phyloP scores from a whole-genome alignment of 306 rosid species.

The Cicer chorassanicum region DNA sequence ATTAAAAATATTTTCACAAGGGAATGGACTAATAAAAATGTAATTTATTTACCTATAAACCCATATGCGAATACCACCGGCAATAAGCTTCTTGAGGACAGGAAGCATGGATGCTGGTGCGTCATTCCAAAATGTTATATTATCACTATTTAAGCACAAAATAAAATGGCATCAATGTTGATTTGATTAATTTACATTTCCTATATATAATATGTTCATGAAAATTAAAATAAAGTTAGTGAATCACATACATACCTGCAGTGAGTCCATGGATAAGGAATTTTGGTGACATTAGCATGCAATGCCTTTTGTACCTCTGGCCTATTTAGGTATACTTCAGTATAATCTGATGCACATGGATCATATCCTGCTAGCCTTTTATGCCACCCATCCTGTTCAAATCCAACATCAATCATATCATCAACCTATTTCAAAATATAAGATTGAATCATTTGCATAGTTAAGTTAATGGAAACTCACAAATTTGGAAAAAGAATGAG shows the following conservation, averaged over 20 bases:
- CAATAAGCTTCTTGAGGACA: conserved; percentile 63
- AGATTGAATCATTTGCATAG: neutral
- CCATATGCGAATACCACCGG: conserved; percentile 80
- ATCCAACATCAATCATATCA: neutral
- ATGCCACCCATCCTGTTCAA: conserved; percentile 43
- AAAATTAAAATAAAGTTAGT: neutral
- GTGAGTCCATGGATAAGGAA: conserved; percentile 60
- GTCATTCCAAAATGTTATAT: conserved; percentile 64
- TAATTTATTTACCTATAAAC: conserved; percentile 62
- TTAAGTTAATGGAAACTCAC: conserved; percentile 41
- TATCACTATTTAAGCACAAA: conserved; percentile 47
- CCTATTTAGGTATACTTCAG: conserved; percentile 50
- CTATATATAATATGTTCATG: neutral
- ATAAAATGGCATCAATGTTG: neutral
- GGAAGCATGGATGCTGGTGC: conserved; percentile 75
- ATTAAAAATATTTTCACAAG: neutral
- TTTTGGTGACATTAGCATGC: conserved; percentile 60
- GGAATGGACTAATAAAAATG: conserved; percentile 9
- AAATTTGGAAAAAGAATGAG: conserved; percentile 36
- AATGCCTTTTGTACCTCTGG: conserved; percentile 62
- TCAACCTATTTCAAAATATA: neutral
- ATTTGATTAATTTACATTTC: too few species aligned
- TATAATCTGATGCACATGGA: conserved; percentile 57
- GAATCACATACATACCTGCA: conserved; percentile 55
- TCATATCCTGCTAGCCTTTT: conserved; percentile 54